These are phyloP conservation scores for Thelonectria discophora DNA, from an alignment of 2,329 filamentous ascomycete species.

Conservation along the genomic window DNA sequence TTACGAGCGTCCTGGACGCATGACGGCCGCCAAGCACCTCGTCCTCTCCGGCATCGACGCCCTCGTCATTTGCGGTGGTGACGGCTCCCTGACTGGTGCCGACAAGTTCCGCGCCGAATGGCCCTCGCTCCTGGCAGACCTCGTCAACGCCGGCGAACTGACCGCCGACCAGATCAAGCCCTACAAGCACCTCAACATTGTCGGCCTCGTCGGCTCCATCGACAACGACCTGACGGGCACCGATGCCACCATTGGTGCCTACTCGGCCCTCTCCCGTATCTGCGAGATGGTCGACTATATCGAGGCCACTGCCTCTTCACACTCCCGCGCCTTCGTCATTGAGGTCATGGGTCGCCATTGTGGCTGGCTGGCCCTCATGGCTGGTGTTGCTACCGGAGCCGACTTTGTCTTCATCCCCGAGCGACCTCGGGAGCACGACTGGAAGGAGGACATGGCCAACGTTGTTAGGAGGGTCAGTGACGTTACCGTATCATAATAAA, in stretches of 20 bases:
- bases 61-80: conserved; percentile 94
- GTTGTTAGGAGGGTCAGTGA: conserved; percentile 74
- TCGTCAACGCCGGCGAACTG: conserved; percentile 78
- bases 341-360: conserved; percentile 99
- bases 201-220: conserved; percentile 94
- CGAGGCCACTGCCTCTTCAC: conserved; percentile 91
- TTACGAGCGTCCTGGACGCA: conserved; percentile 84
- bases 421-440: conserved; percentile 85
- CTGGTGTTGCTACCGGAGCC: conserved; percentile 91
- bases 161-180: conserved; percentile 75
- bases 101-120: conserved; percentile 94
- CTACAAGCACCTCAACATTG: conserved; percentile 91
- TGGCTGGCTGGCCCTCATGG: conserved; percentile 96
- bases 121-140: conserved; percentile 86
- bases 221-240: conserved; percentile 98
- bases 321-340: conserved; percentile 95
- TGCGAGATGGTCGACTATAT: conserved; percentile 97
- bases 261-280: conserved; percentile 90
- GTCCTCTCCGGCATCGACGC: conserved; percentile 92
- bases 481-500: not conserved
- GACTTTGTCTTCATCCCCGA: conserved; percentile 98
- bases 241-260: conserved; percentile 96
- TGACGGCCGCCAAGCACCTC: conserved; percentile 93
- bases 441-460: conserved; percentile 86
- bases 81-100: conserved; percentile 94